A percentile compares a stretch with the other conserved stretches of the same genome.
phyloP scores from a whole-genome alignment of 768 basidiomycete species.

The Termitomyces heimii region DNA sequence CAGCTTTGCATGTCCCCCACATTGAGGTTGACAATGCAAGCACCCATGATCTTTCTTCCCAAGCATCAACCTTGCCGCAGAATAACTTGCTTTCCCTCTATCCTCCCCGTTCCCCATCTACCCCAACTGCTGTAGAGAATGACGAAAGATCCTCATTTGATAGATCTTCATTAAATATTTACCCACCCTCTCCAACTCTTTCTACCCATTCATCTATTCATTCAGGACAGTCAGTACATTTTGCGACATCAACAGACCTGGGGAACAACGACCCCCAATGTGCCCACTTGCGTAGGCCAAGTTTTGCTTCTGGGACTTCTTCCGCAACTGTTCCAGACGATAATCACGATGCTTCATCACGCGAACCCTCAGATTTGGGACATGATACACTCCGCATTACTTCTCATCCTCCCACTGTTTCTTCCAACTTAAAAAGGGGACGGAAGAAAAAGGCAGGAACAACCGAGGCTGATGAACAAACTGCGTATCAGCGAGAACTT shows the following conservation, averaged over 20 bases:
- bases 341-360: conserved; percentile 12
- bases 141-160: conserved; percentile 29
- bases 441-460: conserved; percentile 20
- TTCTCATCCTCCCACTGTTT: conserved; percentile 28
- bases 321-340: conserved; percentile 48
- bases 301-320: conserved; percentile 44
- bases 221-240: conserved; percentile 37
- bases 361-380: conserved; percentile 19
- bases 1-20: not conserved
- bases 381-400: conserved; percentile 29
- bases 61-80: not conserved
- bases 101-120: conserved; percentile 4
- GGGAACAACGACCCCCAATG: conserved; percentile 60
- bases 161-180: conserved; percentile 8
- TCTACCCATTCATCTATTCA: conserved; percentile 50
- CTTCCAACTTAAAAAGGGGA: conserved; percentile 17
- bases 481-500: conserved; percentile 28
- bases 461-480: conserved; percentile 20
- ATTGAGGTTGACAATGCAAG: not conserved
- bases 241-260: conserved; percentile 46
- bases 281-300: conserved; percentile 48
- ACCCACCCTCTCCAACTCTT: conserved; percentile 73
- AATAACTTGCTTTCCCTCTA: conserved; percentile 21
- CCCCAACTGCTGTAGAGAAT: conserved; percentile 15
- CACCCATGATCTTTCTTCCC: not conserved